Evolutionary conservation across 768 basidiomycete species (phyloP).

Genomic region (Lyophyllum decastes): DNA sequence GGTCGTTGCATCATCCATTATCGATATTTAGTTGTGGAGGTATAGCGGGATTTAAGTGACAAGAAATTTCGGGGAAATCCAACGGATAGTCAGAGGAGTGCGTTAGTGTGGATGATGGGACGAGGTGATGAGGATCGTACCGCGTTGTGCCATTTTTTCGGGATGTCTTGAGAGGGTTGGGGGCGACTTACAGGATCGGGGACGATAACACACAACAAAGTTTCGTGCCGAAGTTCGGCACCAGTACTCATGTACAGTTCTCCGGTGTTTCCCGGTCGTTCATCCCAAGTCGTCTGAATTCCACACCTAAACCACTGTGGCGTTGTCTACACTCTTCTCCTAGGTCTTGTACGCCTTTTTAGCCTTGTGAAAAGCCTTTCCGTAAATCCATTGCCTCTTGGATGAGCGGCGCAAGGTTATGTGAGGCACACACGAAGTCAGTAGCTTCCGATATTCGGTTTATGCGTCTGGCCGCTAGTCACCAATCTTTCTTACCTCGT

Average conservation of each 20-base stretch:
- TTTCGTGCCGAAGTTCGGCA: slow-evolving; percentile 27
- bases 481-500: no score
- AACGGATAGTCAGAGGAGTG: neutral
- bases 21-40: neutral
- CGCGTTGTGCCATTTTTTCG: slow-evolving; percentile 37
- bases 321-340: no score
- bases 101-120: slow-evolving; percentile 8
- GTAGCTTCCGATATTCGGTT: no score
- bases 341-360: no score
- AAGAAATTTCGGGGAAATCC: neutral
- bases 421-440: no score
- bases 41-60: neutral
- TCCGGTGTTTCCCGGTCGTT: slow-evolving; percentile 28
- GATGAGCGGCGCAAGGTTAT: no score
- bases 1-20: neutral
- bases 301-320: no score
- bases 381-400: no score
- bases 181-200: slow-evolving; percentile 14
- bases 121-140: slow-evolving; percentile 17
- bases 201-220: slow-evolving; percentile 24
- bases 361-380: no score
- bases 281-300: no score
- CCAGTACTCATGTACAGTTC: slow-evolving; percentile 25
- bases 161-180: slow-evolving; percentile 28
- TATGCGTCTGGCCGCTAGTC: no score